phyloP scores from a whole-genome alignment of 2,329 filamentous ascomycete genomes.

The Talaromyces sp. region DNA sequence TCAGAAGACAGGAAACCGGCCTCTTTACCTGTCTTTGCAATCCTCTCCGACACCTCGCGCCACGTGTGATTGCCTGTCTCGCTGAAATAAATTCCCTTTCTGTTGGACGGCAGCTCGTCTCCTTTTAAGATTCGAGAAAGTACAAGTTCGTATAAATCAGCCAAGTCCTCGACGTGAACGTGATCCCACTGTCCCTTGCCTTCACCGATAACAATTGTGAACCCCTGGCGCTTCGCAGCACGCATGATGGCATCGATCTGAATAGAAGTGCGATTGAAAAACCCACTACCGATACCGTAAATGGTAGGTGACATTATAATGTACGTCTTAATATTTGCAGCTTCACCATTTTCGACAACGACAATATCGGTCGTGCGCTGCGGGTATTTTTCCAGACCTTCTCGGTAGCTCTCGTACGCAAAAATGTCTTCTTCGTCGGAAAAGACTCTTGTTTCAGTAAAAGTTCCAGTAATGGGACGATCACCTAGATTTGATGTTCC shows the following conservation, averaged over 20 bases:
- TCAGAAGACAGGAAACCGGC: not conserved
- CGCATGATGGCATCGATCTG: not conserved
- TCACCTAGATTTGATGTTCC: no score
- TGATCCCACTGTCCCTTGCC: not conserved
- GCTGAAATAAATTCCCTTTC: not conserved
- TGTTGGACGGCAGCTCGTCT: not conserved
- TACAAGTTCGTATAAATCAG: not conserved
- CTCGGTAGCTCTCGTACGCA: no score
- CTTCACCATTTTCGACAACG: constrained; percentile 13
- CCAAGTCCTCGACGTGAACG: not conserved
- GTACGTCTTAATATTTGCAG: constrained; percentile 39
- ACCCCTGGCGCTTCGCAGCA: not conserved
- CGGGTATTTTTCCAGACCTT: no score
- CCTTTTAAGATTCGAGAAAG: not conserved
- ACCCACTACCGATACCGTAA: constrained; percentile 32
- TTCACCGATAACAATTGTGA: not conserved
- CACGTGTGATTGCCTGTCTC: constrained; percentile 1
- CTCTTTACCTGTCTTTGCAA: constrained; percentile 1
- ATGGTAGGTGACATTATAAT: constrained; percentile 46
- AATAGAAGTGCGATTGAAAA: constrained; percentile 1
- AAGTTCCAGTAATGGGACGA: no score
- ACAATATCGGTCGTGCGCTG: no score
- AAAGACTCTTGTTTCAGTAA: no score
- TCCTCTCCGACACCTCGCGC: constrained; percentile 3
- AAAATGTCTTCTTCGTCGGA: no score